phyloP scores from a whole-genome alignment of 2,329 filamentous ascomycete genomes.

The Epichloe scottii region DNA sequence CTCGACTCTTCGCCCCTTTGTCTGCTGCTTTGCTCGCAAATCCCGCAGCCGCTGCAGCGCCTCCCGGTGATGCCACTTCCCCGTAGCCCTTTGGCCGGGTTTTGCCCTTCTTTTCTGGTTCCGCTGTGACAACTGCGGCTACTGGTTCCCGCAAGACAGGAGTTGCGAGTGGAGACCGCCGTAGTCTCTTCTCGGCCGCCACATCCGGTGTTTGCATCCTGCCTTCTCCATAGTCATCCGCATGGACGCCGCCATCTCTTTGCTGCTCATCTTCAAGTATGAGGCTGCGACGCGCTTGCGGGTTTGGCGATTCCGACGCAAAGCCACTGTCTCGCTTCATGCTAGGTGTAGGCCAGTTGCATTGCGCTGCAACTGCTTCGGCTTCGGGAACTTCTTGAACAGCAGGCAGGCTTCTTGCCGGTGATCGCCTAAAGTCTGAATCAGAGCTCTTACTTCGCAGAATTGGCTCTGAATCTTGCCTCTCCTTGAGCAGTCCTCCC shows the following conservation, averaged over 20 bases:
- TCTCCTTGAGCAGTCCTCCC: constrained; percentile 20
- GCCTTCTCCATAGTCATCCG: constrained; percentile 33
- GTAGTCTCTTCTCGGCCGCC: constrained; percentile 14
- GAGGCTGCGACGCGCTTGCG: constrained; percentile 24
- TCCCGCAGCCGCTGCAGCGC: neutral
- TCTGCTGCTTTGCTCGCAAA: neutral
- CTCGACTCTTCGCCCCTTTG: neutral
- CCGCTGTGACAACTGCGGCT: constrained; percentile 24
- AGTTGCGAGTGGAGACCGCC: constrained; percentile 23
- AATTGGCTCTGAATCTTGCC: constrained; percentile 12
- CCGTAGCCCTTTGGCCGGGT: constrained; percentile 18
- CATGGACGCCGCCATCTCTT: constrained; percentile 45
- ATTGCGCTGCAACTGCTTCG: constrained; percentile 20
- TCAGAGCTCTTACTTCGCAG: constrained; percentile 14
- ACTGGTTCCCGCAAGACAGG: constrained; percentile 28
- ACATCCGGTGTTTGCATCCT: constrained; percentile 18
- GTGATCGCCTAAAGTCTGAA: constrained; percentile 29
- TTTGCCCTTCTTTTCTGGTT: constrained; percentile 30
- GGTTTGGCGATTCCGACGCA: constrained; percentile 29
- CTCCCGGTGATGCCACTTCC: constrained; percentile 8
- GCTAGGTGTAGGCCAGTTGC: constrained; percentile 18
- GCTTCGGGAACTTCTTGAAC: constrained; percentile 40
- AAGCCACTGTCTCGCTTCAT: constrained; percentile 23
- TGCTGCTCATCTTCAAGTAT: constrained; percentile 22
- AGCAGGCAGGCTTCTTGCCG: constrained; percentile 33